phyloP scores from a whole-genome alignment of 2,329 filamentous ascomycete genomes.

The Calycina marina region DNA sequence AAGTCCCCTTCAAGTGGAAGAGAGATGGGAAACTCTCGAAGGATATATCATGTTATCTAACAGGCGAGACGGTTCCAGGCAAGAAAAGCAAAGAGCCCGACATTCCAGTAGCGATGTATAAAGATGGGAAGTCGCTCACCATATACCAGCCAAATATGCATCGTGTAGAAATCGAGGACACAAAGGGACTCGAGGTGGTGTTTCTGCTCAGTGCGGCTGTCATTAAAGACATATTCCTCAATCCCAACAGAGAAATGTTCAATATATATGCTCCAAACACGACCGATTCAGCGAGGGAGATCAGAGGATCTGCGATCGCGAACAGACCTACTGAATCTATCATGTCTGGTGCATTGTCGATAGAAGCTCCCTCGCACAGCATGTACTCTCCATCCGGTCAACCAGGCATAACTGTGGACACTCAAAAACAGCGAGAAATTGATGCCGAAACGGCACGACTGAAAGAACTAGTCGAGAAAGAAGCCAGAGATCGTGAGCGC shows the following conservation, averaged over 20 bases:
- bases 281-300: constrained; percentile 15
- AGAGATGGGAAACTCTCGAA: constrained; percentile 74
- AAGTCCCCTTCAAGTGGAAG: constrained; percentile 77
- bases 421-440: constrained; percentile 30
- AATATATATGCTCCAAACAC: constrained; percentile 44
- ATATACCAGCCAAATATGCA: constrained; percentile 89
- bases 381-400: constrained; percentile 12
- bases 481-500: constrained; percentile 33
- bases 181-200: constrained; percentile 81
- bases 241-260: constrained; percentile 59
- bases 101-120: constrained; percentile 85
- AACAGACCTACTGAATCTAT: constrained; percentile 10
- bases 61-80: constrained; percentile 57
- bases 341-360: constrained; percentile 17
- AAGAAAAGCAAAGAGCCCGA: constrained; percentile 85
- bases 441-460: constrained; percentile 70
- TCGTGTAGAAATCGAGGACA: constrained; percentile 82
- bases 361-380: constrained; percentile 4
- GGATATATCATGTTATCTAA: constrained; percentile 79
- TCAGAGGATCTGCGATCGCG: constrained; percentile 15
- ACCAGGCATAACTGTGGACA: constrained; percentile 12
- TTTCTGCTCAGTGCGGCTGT: constrained; percentile 49
- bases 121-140: constrained; percentile 54
- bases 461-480: constrained; percentile 32
- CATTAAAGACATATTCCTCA: constrained; percentile 50